Conservation (phyloP, 495 filamentous ascomycete species). For the Geopyxis carbonaria region DNA sequence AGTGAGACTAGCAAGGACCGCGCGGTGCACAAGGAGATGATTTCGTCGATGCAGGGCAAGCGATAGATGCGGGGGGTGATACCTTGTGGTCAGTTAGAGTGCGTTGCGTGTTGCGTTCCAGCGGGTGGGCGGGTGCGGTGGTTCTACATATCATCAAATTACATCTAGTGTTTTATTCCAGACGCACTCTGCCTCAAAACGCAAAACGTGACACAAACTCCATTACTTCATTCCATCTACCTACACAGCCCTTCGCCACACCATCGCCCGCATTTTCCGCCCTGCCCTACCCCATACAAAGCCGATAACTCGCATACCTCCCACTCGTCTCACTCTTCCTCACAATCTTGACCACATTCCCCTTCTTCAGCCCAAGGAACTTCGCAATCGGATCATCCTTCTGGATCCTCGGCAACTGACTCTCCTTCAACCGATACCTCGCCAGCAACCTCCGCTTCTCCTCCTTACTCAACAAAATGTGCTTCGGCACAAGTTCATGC, state of each 20-base stretch:
- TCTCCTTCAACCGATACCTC: slow-evolving; percentile 91
- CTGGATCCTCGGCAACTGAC: slow-evolving; percentile 83
- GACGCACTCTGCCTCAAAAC: no score
- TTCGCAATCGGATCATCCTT: slow-evolving; percentile 77
- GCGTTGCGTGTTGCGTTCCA: no score
- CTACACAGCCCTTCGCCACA: no score
- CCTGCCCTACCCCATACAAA: slow-evolving; percentile 15
- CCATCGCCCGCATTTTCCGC: no score
- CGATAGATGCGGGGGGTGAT: no score
- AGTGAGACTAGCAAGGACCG: slow-evolving; percentile 74
- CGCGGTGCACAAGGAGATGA: slow-evolving; percentile 81
- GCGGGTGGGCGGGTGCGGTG: no score
- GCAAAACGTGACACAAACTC: no score
- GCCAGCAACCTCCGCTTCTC: slow-evolving; percentile 72
- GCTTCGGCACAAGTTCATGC: slow-evolving; percentile 90
- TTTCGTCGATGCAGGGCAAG: slow-evolving; percentile 59
- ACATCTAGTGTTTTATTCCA: no score
- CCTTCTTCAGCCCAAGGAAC: slow-evolving; percentile 78
- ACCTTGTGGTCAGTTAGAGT: no score
- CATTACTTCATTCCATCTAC: no score
- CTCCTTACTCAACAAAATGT: slow-evolving; percentile 72
- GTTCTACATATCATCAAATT: no score
- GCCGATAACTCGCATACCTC: slow-evolving; percentile 53
- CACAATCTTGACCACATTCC: slow-evolving; percentile 98
- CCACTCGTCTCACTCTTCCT: slow-evolving; percentile 63